Percentiles rank a stretch among this genome's conserved stretches.
phyloP scores from a whole-genome alignment of 768 basidiomycete species.

The Lanmaoa pseudosensibilis region DNA sequence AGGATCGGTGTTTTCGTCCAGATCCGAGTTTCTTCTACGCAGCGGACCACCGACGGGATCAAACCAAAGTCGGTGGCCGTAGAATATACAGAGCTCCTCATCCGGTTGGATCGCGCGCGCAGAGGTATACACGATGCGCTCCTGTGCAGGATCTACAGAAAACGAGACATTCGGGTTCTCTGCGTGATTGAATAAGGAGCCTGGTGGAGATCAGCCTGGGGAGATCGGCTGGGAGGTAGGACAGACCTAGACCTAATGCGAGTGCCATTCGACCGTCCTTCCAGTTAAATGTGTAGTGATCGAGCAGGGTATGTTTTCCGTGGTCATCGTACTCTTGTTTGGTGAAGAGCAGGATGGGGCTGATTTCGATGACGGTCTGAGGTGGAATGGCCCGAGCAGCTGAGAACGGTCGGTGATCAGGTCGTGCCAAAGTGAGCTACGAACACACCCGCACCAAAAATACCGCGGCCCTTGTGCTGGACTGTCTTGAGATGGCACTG shows the following conservation, averaged over 20 bases:
- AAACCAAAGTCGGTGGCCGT: conserved; percentile 70
- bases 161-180: conserved; percentile 69
- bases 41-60: conserved; percentile 36
- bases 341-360: conserved; percentile 78
- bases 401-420: conserved; percentile 30
- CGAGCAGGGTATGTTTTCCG: conserved; percentile 62
- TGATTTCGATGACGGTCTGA: conserved; percentile 74
- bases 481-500: conserved; percentile 48
- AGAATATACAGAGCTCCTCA: conserved; percentile 81
- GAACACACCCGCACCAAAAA: conserved; percentile 50
- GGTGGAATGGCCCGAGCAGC: conserved; percentile 37
- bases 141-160: conserved; percentile 47
- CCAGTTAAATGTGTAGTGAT: conserved; percentile 81
- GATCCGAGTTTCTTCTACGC: neutral
- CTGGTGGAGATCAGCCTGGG: conserved; percentile 28
- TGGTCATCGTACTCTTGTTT: conserved; percentile 68
- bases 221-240: neutral
- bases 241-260: conserved; percentile 71
- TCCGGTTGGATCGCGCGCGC: conserved; percentile 49
- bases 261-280: conserved; percentile 72
- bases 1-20: conserved; percentile 1
- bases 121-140: conserved; percentile 65
- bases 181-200: conserved; percentile 83
- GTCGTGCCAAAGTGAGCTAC: neutral
- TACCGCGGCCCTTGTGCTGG: conserved; percentile 56